Evolutionary conservation across 1,284 basidiomycete genomes (phyloP).

Genomic region (Xerocomus cyaneibrunnescens): DNA sequence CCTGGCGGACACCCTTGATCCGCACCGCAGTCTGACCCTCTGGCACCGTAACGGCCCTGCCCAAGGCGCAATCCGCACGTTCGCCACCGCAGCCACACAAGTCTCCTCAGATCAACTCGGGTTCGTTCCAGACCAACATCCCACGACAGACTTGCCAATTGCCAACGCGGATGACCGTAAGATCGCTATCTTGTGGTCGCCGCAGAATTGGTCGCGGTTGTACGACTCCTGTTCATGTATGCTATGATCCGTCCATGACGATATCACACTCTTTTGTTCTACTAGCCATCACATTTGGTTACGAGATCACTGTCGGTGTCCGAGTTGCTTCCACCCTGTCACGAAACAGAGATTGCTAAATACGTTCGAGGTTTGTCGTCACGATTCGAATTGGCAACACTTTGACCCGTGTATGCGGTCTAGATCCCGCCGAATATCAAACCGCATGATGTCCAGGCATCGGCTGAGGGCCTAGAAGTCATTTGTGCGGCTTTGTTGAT

Average conservation of each 20-base stretch:
- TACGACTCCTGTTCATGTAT: constrained; percentile 29
- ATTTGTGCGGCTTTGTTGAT: constrained; percentile 45
- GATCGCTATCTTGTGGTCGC: constrained; percentile 68
- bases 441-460: constrained; percentile 61
- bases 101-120: constrained; percentile 33
- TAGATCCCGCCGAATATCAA: constrained; percentile 77
- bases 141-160: constrained; percentile 48
- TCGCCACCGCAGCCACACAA: constrained; percentile 1
- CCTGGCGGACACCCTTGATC: not conserved
- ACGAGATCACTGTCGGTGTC: constrained; percentile 87
- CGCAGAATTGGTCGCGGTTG: constrained; percentile 68
- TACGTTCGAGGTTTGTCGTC: constrained; percentile 67
- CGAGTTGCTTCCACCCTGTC: constrained; percentile 81
- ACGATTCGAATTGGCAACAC: not conserved
- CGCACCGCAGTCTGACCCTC: constrained; percentile 1
- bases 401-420: constrained; percentile 7
- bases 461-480: constrained; percentile 66
- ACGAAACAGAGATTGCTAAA: constrained; percentile 91
- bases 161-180: constrained; percentile 56
- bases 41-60: not conserved
- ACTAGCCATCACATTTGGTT: constrained; percentile 71
- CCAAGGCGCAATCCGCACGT: constrained; percentile 4
- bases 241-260: constrained; percentile 1
- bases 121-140: constrained; percentile 17
- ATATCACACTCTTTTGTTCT: no score